A percentile compares a stretch with the other conserved stretches of the same genome.
Conservation (phyloP, 352 stramenopile genomes). For the Globisporangium solare region DNA sequence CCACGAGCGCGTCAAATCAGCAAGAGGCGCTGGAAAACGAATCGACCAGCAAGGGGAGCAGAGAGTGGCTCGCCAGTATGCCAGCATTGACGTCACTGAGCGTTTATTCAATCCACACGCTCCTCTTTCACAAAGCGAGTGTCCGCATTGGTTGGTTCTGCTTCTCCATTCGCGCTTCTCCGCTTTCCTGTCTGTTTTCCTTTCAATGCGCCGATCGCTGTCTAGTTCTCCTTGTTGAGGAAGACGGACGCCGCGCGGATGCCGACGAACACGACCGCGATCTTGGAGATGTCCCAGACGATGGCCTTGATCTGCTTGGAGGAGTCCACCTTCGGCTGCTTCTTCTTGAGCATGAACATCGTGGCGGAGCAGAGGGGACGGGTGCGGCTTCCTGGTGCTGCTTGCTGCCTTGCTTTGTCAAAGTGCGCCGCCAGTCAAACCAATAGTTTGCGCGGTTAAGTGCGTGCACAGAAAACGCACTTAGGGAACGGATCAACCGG, state of each 20-base stretch:
- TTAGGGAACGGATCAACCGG: background rate
- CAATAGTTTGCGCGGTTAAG: constrained; percentile 8
- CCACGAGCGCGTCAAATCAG: background rate
- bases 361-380: constrained; percentile 1
- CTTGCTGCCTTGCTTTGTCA: constrained; percentile 3
- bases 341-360: constrained; percentile 89
- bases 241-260: constrained; percentile 73
- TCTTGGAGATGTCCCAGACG: constrained; percentile 70
- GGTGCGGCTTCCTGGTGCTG: background rate
- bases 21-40: too few species aligned
- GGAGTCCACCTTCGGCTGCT: constrained; percentile 79
- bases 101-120: too few species aligned
- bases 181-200: background rate
- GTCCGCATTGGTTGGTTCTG: background rate
- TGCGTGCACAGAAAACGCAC: background rate
- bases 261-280: constrained; percentile 62
- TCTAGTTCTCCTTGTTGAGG: constrained; percentile 59
- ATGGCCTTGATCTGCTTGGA: constrained; percentile 74
- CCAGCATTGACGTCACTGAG: too few species aligned
- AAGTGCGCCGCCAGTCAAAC: background rate
- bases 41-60: too few species aligned
- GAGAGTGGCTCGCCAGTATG: too few species aligned
- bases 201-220: constrained; percentile 9
- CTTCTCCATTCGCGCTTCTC: background rate
- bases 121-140: too few species aligned